A percentile compares a stretch with the other conserved stretches of the same genome.
phyloP scores from a whole-genome alignment of 805 yeast species.

The Torulaspora microellipsoides region DNA sequence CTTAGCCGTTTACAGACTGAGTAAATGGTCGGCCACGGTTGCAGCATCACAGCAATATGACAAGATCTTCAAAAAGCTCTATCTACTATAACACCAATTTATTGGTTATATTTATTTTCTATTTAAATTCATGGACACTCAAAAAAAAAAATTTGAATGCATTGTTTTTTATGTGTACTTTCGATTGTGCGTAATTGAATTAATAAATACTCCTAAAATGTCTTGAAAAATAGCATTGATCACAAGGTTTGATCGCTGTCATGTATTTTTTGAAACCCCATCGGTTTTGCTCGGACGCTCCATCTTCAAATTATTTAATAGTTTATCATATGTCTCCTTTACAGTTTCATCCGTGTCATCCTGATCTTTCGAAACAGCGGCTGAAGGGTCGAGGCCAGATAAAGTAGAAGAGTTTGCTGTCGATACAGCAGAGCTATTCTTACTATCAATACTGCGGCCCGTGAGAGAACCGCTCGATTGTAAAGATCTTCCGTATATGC shows the following conservation, averaged over 20 bases:
- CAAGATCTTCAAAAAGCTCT: constrained; percentile 9
- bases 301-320: constrained; percentile 59
- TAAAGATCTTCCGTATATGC: constrained; percentile 38
- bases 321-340: constrained; percentile 69
- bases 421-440: not conserved
- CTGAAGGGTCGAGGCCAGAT: not conserved
- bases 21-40: constrained; percentile 7
- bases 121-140: not conserved
- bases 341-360: constrained; percentile 39
- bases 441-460: constrained; percentile 1
- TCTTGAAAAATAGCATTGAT: not conserved
- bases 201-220: too few species aligned
- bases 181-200: not conserved
- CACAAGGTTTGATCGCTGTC: not conserved
- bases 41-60: constrained; percentile 12
- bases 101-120: too few species aligned
- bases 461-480: constrained; percentile 1
- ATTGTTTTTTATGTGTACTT: not conserved
- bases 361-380: constrained; percentile 9
- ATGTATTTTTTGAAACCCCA: not conserved
- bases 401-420: not conserved
- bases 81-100: not conserved
- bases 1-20: constrained; percentile 18
- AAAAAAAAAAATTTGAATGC: not conserved
- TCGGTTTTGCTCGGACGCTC: constrained; percentile 10